Evolutionary conservation across 352 stramenopile species (phyloP).

Genomic region (Globisporangium nagaii): DNA sequence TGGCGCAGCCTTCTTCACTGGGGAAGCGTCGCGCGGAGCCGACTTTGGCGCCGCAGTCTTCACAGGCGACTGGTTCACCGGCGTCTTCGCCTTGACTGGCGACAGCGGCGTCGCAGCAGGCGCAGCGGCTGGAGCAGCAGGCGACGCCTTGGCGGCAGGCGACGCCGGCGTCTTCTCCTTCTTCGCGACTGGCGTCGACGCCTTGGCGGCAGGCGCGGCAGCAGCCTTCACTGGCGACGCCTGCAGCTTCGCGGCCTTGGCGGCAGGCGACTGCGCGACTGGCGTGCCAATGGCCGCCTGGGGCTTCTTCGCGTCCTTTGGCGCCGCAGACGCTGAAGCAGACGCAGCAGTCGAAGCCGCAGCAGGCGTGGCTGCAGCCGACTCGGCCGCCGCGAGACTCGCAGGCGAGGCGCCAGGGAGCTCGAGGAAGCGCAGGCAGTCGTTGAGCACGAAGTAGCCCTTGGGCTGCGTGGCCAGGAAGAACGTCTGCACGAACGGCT

Average conservation of each 20-base stretch:
- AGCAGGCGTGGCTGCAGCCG: neutral
- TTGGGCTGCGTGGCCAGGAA: conserved; percentile 85
- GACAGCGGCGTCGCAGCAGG: conserved; percentile 10
- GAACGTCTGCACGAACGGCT: conserved; percentile 86
- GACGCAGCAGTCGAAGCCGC: neutral
- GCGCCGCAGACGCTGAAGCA: too few relatives aligned
- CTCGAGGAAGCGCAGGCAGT: conserved; percentile 83
- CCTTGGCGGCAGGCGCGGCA: conserved; percentile 15
- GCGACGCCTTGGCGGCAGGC: conserved; percentile 17
- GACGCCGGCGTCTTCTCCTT: conserved; percentile 32
- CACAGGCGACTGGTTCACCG: conserved; percentile 11
- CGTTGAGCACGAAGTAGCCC: conserved; percentile 86
- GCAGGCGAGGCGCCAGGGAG: conserved; percentile 25
- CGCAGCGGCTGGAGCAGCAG: conserved; percentile 14
- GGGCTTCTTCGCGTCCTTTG: conserved; percentile 14
- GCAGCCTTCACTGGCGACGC: conserved; percentile 24
- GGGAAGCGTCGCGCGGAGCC: conserved; percentile 11
- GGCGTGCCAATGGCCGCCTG: conserved; percentile 38
- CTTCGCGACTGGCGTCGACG: conserved; percentile 32
- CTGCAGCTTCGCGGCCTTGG: conserved; percentile 7
- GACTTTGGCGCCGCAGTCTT: conserved; percentile 12
- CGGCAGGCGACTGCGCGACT: conserved; percentile 16
- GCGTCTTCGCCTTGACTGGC: conserved; percentile 11
- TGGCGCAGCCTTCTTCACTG: conserved; percentile 13
- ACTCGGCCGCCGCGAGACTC: neutral